Evolutionary conservation across 768 basidiomycete genomes (phyloP).

Genomic region (Leccinum disarticulatum): DNA sequence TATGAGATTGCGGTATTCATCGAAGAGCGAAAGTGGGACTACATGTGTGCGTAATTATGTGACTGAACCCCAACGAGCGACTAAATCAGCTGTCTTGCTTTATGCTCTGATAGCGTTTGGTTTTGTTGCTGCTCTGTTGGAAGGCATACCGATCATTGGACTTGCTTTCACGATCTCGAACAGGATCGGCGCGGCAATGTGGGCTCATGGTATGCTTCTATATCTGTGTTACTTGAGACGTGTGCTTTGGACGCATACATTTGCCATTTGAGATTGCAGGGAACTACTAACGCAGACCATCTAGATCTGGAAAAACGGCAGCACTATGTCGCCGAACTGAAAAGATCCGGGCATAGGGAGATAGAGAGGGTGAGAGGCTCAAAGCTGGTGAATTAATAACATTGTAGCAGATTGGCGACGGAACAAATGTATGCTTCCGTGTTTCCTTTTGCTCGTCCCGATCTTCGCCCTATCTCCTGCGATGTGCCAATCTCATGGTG

Average conservation of each 20-base stretch:
- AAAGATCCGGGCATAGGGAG: neutral
- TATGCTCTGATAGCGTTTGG: conserved; percentile 64
- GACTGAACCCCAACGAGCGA: neutral
- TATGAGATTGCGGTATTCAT: conserved; percentile 72
- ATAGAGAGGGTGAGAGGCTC: neutral
- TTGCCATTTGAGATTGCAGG: neutral
- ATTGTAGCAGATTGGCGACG: neutral
- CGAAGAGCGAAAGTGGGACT: conserved; percentile 90
- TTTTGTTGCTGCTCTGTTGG: conserved; percentile 78
- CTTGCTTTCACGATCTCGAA: conserved; percentile 84
- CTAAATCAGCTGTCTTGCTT: neutral
- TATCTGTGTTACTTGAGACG: neutral
- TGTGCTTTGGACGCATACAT: neutral
- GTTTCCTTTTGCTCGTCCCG: too few relatives aligned
- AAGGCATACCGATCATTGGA: conserved; percentile 79
- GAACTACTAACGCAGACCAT: neutral
- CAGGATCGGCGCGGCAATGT: conserved; percentile 92
- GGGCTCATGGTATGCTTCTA: conserved; percentile 69
- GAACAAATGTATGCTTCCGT: neutral
- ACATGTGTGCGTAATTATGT: conserved; percentile 51
- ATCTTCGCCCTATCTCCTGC: too few relatives aligned
- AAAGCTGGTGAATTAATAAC: conserved; percentile 2
- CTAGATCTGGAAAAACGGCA: conserved; percentile 64
- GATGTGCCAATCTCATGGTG: too few relatives aligned
- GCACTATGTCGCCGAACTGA: conserved; percentile 42